Conservation (phyloP, 169 alveolate genomes). For the Blepharisma undulans region DNA sequence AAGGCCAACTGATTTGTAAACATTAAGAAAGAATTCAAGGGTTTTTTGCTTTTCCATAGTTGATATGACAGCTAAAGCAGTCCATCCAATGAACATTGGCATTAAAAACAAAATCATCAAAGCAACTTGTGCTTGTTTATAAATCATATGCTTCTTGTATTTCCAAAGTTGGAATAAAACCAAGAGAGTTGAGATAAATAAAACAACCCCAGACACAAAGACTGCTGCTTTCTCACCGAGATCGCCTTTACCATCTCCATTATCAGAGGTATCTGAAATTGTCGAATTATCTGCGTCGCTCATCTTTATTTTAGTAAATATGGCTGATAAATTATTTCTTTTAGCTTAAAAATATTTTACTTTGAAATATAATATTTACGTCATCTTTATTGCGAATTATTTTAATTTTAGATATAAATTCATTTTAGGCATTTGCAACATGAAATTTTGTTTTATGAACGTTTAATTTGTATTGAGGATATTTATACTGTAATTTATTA, state of each 20-base stretch:
- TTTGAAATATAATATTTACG: background rate
- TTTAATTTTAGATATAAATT: too few species aligned
- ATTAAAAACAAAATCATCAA: background rate
- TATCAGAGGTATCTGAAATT: background rate
- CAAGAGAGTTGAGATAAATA: background rate
- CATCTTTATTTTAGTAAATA: background rate
- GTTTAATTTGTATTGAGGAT: too few species aligned
- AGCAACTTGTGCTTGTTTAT: background rate
- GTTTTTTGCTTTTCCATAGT: background rate
- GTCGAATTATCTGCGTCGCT: background rate
- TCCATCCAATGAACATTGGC: constrained; percentile 33
- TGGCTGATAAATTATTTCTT: background rate
- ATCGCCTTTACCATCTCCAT: background rate
- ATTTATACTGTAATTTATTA: too few species aligned
- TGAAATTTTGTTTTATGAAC: too few species aligned
- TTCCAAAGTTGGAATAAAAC: background rate
- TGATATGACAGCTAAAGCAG: background rate
- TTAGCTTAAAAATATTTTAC: background rate
- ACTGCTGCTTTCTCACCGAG: background rate
- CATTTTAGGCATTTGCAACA: too few species aligned
- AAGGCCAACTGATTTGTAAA: background rate
- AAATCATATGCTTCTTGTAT: background rate
- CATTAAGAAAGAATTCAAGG: background rate
- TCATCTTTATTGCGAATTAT: background rate
- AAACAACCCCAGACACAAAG: constrained; percentile 11